Base-by-base conservation (phyloP, 2,329 filamentous ascomycete species). In the Talaromyces funiculosus region DNA sequence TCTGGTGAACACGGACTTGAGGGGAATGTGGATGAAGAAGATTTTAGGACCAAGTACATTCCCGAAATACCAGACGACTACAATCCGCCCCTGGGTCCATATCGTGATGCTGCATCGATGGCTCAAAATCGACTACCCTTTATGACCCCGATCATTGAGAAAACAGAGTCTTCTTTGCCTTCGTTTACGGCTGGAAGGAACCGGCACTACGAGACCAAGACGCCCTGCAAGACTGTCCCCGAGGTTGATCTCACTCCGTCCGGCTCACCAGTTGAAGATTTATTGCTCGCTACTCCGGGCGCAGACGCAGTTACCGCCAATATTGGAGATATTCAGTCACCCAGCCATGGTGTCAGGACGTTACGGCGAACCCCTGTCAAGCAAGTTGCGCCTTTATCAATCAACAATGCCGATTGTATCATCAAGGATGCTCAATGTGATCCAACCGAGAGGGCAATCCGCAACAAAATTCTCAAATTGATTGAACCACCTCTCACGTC, bases 111-210 rank as follows among this genome's bases (percentile, higher is more conserved):
- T 70, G 83, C 79, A 37, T 84, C 92, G 72, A 82, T 88, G 73
- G 91, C 92, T 62, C 95, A 97, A 69, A 96, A 92, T 75, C 88
- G 92, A 59, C 81, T 97, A 9, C 94, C 93, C 3, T 99, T 97
- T 73, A 97, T 99, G 94, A 99, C 94, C 0, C 94, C 94, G 1
- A 99, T 99, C 66, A 93, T 94, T 1, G 94, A 99, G 74, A 87
- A 91, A 68, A 99, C 94, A 0, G 94, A 99, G 75, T 89, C 87
- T 10, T 97, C 92, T 0, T 77, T 97, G 37, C 76, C 88, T 43
- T 83, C 84, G 4, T 86, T 29, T 81, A 84, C 57, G 76, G 81
- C 65, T 71, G 80, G 59, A 80, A 79, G 66, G 83, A 84, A 72
- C 82, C 82, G 65, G 83, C 83, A 73, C 79, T 86, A 72, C 68